A percentile compares a stretch with the other conserved stretches of the same genome.
Conservation (phyloP, 202 grass and related monocot species). For the Elaeis oleifera region DNA sequence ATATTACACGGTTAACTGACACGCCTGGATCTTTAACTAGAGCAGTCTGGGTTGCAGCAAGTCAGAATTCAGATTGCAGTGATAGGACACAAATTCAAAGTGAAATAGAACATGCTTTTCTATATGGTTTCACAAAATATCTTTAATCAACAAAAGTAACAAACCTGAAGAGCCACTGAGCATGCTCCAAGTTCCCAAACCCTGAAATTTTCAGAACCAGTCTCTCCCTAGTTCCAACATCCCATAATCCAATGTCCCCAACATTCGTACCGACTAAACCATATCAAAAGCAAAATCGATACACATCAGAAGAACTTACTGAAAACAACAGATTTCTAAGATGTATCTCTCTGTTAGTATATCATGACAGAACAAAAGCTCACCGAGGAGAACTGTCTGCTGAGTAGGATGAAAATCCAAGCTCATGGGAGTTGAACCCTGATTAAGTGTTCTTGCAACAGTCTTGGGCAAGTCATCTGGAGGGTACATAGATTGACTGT, state of each 20-base stretch:
- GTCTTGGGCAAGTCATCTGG: constrained; percentile 89
- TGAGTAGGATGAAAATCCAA: constrained; percentile 99
- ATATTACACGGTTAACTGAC: constrained; percentile 91
- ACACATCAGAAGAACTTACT: too few relatives aligned
- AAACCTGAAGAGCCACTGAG: constrained; percentile 72
- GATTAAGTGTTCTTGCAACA: constrained; percentile 57
- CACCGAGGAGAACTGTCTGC: constrained; percentile 92
- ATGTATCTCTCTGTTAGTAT: too few relatives aligned
- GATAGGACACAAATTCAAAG: neutral
- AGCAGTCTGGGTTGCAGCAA: constrained; percentile 40
- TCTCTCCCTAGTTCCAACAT: constrained; percentile 82
- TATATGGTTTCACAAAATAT: too few relatives aligned
- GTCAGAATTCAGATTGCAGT: neutral
- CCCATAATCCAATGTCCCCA: constrained; percentile 91
- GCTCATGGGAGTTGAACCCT: constrained; percentile 89
- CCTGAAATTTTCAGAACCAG: constrained; percentile 70
- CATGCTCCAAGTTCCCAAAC: constrained; percentile 80
- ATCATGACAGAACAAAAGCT: neutral
- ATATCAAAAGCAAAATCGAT: constrained; percentile 4
- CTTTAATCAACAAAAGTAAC: constrained; percentile 7
- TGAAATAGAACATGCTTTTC: neutral
- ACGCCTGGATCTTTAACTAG: constrained; percentile 81
- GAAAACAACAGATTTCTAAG: neutral
- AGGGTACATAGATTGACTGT: constrained; percentile 46
- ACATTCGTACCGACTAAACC: constrained; percentile 85